phyloP scores from a whole-genome alignment of 176 grass and related monocot genomes.

The Dactylis glomerata region DNA sequence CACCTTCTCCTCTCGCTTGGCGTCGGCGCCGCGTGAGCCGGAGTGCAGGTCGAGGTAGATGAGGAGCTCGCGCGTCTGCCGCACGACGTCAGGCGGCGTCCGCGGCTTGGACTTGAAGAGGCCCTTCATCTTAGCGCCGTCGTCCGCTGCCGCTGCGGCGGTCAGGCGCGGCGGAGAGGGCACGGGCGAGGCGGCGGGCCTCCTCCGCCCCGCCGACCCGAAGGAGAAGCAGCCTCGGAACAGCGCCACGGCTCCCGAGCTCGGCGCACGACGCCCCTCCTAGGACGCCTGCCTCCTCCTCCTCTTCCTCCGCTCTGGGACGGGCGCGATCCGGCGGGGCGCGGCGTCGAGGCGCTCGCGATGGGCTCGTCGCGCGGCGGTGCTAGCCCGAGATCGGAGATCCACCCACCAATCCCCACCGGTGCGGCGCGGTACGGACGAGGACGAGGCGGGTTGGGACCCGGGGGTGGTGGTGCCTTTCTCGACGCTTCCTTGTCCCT shows the following conservation, averaged over 20 bases:
- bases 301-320: background rate
- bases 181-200: slow-evolving; percentile 44
- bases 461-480: slow-evolving; percentile 18
- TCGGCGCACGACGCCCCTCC: background rate
- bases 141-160: slow-evolving; percentile 26
- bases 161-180: slow-evolving; percentile 36
- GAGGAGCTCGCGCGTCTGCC: slow-evolving; percentile 78
- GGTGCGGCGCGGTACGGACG: background rate
- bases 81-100: slow-evolving; percentile 73
- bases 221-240: slow-evolving; percentile 52
- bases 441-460: background rate
- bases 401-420: slow-evolving; percentile 39
- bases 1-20: slow-evolving; percentile 96
- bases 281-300: background rate
- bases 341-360: background rate
- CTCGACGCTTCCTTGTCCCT: slow-evolving; percentile 37
- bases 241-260: slow-evolving; percentile 34
- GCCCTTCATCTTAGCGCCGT: slow-evolving; percentile 74
- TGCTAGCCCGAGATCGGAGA: slow-evolving; percentile 15
- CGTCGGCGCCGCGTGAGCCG: slow-evolving; percentile 29
- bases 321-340: background rate
- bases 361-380: no score
- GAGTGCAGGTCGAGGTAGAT: slow-evolving; percentile 53
- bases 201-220: slow-evolving; percentile 47
- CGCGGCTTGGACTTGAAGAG: slow-evolving; percentile 93